phyloP scores from a whole-genome alignment of 2,329 filamentous ascomycete genomes.

The Scedosporium boydii region DNA sequence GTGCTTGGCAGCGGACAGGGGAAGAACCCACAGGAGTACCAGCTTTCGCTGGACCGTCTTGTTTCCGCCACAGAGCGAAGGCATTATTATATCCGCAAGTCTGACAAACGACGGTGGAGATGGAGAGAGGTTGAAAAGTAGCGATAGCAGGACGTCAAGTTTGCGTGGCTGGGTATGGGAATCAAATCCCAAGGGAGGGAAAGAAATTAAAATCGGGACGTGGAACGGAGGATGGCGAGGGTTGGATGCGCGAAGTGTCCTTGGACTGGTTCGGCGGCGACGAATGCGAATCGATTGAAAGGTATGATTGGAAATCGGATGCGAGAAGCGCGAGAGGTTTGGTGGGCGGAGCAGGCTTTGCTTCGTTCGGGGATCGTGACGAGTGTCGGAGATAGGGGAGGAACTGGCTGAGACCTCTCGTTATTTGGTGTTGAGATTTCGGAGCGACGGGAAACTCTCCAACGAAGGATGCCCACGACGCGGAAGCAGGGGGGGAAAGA shows the following conservation, averaged over 20 bases:
- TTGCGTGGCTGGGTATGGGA: background rate
- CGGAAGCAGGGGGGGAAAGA: background rate
- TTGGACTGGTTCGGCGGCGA: background rate
- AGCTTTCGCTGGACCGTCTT: slow-evolving; percentile 94
- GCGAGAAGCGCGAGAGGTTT: background rate
- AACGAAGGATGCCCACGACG: background rate
- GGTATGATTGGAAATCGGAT: background rate
- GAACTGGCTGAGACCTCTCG: background rate
- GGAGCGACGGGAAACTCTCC: slow-evolving; percentile 3
- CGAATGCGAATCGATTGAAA: background rate
- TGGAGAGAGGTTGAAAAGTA: background rate
- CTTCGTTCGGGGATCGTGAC: background rate
- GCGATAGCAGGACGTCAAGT: background rate
- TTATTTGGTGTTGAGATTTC: background rate
- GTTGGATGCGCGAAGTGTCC: background rate
- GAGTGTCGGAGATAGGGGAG: background rate
- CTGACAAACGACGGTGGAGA: background rate
- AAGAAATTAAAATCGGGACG: background rate
- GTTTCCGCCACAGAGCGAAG: slow-evolving; percentile 53
- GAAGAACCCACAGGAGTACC: slow-evolving; percentile 61
- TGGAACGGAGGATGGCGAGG: background rate
- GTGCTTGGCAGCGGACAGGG: background rate
- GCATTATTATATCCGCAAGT: slow-evolving; percentile 6
- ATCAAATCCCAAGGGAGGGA: background rate
- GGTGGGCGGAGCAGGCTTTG: background rate